These are phyloP conservation scores for Lachnellula subtilissima DNA, from an alignment of 2,329 filamentous ascomycete species.

Conservation along the genomic window DNA sequence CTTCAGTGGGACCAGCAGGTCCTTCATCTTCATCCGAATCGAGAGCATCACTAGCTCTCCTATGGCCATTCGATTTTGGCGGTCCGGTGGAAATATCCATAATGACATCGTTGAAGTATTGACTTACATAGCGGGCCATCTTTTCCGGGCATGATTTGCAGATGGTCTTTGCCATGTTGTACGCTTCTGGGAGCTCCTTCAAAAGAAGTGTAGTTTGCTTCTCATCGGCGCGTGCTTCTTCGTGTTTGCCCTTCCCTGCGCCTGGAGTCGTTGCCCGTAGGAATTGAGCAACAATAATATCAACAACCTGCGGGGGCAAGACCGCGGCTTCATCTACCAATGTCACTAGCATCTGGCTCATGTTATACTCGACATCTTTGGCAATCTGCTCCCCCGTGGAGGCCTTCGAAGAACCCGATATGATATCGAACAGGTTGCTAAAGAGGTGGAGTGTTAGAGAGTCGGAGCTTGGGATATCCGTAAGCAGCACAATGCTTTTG, in stretches of 20 bases:
- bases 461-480: conserved; percentile 79
- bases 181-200: conserved; percentile 85
- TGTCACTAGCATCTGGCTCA: conserved; percentile 78
- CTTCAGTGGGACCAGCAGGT: conserved; percentile 63
- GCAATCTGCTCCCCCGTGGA: conserved; percentile 75
- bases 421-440: conserved; percentile 84
- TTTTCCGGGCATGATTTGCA: conserved; percentile 87
- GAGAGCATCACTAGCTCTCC: conserved; percentile 46
- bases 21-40: conserved; percentile 60
- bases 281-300: conserved; percentile 94
- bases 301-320: conserved; percentile 76
- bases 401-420: conserved; percentile 71
- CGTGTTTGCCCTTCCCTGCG: conserved; percentile 46
- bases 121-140: conserved; percentile 90
- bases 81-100: conserved; percentile 66
- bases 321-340: conserved; percentile 80
- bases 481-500: conserved; percentile 89
- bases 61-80: conserved; percentile 47
- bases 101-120: conserved; percentile 96
- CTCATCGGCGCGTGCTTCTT: conserved; percentile 55
- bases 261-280: conserved; percentile 74
- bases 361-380: conserved; percentile 90
- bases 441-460: conserved; percentile 77
- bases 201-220: conserved; percentile 79
- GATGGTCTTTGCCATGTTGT: conserved; percentile 93